phyloP scores from a whole-genome alignment of 768 basidiomycete genomes.

The Pleurotus pulmonarius region DNA sequence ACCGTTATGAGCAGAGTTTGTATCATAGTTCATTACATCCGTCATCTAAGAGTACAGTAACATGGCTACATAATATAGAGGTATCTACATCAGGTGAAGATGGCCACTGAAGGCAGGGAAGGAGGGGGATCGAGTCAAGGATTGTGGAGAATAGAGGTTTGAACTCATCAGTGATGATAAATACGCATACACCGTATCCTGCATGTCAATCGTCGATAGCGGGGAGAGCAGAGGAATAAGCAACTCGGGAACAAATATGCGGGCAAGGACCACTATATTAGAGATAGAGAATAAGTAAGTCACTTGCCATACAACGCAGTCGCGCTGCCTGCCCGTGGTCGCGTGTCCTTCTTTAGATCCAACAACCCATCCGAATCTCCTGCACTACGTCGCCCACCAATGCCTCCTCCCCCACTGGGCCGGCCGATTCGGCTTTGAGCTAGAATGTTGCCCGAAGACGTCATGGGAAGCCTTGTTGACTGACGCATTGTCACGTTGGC shows the following conservation, averaged over 20 bases:
- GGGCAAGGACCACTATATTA: neutral
- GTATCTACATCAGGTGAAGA: constrained; percentile 3
- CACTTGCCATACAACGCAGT: constrained; percentile 6
- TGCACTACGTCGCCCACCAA: constrained; percentile 22
- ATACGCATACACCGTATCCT: neutral
- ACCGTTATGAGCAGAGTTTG: neutral
- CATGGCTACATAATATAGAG: neutral
- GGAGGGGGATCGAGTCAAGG: neutral
- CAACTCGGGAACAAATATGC: neutral
- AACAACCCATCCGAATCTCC: constrained; percentile 9
- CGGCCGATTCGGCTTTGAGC: constrained; percentile 50
- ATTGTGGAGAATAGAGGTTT: constrained; percentile 4
- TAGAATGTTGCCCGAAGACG: constrained; percentile 26
- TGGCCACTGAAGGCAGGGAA: neutral
- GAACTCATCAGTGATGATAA: constrained; percentile 11
- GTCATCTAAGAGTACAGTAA: neutral
- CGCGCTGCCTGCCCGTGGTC: constrained; percentile 11
- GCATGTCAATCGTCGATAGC: neutral
- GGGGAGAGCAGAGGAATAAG: neutral
- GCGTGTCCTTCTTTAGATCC: constrained; percentile 7
- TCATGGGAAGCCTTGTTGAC: constrained; percentile 35
- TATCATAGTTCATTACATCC: neutral
- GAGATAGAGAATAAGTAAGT: neutral
- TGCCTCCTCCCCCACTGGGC: constrained; percentile 31
- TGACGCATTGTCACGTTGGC: constrained; percentile 47